These are phyloP conservation scores for Clonostachys rosea DNA, from an alignment of 2,329 filamentous ascomycete species.

Conservation along the genomic window DNA sequence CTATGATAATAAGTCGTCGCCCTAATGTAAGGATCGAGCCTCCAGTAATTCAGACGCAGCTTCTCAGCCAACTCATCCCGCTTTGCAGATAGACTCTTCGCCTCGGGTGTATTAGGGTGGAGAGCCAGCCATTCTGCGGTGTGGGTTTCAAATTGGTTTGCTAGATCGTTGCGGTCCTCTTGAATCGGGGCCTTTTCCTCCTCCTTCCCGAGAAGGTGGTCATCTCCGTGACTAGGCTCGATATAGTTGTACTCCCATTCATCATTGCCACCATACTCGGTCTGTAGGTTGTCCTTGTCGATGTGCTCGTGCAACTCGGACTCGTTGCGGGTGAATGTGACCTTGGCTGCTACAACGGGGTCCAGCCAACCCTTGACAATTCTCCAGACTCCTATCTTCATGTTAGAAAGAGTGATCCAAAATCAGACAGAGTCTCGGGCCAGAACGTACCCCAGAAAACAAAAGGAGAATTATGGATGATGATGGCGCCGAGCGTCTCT, in stretches of 20 bases:
- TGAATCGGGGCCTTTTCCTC: conserved; percentile 6
- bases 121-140: conserved; percentile 54
- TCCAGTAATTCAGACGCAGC: conserved; percentile 63
- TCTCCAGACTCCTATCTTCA: conserved; percentile 34
- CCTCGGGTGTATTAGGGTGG: conserved; percentile 17
- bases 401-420: too few species aligned
- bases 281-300: conserved; percentile 46
- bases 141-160: conserved; percentile 50
- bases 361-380: conserved; percentile 75
- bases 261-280: conserved; percentile 65
- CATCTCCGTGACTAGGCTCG: conserved; percentile 56
- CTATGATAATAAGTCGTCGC: conserved; percentile 5
- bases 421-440: too few species aligned
- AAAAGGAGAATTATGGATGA: conserved; percentile 74
- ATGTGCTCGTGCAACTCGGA: conserved; percentile 61
- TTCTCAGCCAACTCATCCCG: conserved; percentile 36
- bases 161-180: conserved; percentile 39
- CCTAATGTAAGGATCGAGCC: conserved; percentile 60
- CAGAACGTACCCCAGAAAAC: conserved; percentile 47
- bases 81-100: conserved; percentile 10
- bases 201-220: conserved; percentile 39
- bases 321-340: conserved; percentile 62
- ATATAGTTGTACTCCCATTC: conserved; percentile 61
- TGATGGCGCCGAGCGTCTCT: conserved; percentile 64
- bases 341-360: conserved; percentile 68